phyloP scores from a whole-genome alignment of 2,329 filamentous ascomycete species.

The Colletotrichum chrysophilum region DNA sequence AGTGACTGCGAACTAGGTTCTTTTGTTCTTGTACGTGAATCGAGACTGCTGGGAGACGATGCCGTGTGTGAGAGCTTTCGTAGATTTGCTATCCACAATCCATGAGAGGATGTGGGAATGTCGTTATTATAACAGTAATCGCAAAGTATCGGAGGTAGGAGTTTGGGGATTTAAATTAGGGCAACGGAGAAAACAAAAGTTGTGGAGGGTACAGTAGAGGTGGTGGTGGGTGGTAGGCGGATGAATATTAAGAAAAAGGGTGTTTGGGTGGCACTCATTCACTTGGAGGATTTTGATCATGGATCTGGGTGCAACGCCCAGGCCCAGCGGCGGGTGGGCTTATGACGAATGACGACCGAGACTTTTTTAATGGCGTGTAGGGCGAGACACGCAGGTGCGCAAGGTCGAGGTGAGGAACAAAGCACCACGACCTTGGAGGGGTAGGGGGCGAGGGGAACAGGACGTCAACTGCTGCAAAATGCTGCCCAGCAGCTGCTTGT shows the following conservation, averaged over 20 bases:
- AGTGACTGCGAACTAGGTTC: not conserved
- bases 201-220: conserved; percentile 4
- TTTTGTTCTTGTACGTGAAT: not conserved
- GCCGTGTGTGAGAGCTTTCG: not conserved
- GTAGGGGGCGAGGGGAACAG: not conserved
- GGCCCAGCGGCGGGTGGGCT: not conserved
- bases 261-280: not conserved
- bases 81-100: not conserved
- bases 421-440: not conserved
- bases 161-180: conserved; percentile 13
- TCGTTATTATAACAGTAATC: not conserved
- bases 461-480: not conserved
- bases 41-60: not conserved
- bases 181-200: conserved; percentile 4
- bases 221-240: conserved; percentile 6
- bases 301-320: not conserved
- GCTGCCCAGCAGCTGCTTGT: not conserved
- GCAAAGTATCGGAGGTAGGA: conserved; percentile 6
- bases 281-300: not conserved
- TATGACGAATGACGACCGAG: conserved; percentile 21
- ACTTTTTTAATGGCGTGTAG: conserved; percentile 15
- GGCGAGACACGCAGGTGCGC: conserved; percentile 9
- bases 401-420: conserved; percentile 4
- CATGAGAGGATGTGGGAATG: not conserved
- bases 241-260: not conserved